Evolutionary conservation across 2,329 filamentous ascomycete species (phyloP).

Genomic region (Eurotiales sp.): DNA sequence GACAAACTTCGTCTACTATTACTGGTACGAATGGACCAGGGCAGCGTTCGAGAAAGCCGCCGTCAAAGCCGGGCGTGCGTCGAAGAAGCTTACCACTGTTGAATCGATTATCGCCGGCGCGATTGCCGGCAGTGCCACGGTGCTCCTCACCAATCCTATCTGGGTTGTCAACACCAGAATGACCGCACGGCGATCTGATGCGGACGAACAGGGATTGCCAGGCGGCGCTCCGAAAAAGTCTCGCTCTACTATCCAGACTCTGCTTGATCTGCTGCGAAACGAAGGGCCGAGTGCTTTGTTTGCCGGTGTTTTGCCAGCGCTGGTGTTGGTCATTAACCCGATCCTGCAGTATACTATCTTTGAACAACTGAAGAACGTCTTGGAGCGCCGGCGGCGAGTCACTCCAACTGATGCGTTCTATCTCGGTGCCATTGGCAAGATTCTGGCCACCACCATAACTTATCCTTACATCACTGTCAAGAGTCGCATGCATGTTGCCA

Average conservation of each 20-base stretch:
- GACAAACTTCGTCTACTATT: constrained; percentile 99
- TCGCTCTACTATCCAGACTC: constrained; percentile 74
- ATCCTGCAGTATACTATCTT: constrained; percentile 99
- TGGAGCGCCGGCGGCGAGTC: constrained; percentile 73
- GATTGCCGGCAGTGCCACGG: constrained; percentile 87
- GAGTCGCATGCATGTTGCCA: constrained; percentile 92
- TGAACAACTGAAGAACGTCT: constrained; percentile 89
- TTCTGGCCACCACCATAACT: constrained; percentile 88
- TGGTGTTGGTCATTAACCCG: constrained; percentile 95
- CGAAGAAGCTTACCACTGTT: constrained; percentile 79
- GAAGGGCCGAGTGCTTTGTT: constrained; percentile 86
- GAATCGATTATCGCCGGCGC: constrained; percentile 96
- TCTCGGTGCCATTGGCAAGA: constrained; percentile 87
- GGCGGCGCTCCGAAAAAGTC: constrained; percentile 44
- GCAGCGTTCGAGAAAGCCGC: constrained; percentile 77
- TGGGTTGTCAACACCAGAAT: constrained; percentile 99
- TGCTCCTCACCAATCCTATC: constrained; percentile 95
- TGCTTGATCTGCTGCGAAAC: constrained; percentile 73
- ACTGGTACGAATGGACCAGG: constrained; percentile 98
- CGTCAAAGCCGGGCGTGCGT: constrained; percentile 65
- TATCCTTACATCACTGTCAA: constrained; percentile 99
- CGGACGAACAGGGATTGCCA: constrained; percentile 40
- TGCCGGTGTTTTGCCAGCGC: constrained; percentile 83
- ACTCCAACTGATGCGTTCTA: constrained; percentile 86
- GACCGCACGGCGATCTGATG: constrained; percentile 75